Evolutionary conservation across 352 stramenopile species (phyloP).

Genomic region (Globisporangium uncinulatum): DNA sequence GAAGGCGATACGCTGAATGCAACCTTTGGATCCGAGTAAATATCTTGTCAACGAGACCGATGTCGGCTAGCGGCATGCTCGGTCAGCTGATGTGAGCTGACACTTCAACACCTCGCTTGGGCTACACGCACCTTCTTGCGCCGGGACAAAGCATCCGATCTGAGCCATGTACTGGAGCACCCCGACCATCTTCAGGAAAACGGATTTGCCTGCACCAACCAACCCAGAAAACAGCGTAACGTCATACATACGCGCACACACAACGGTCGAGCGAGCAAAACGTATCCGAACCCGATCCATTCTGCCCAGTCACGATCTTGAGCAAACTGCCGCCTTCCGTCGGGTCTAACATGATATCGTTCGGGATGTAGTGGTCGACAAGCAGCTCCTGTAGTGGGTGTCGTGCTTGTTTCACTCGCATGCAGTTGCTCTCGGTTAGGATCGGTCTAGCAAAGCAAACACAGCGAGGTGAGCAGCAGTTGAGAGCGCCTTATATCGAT

Average conservation of each 20-base stretch:
- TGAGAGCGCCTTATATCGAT: no score
- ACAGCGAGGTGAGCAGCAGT: neutral
- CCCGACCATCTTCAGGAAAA: slow-evolving; percentile 83
- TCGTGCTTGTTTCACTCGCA: slow-evolving; percentile 53
- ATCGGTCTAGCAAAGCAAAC: slow-evolving; percentile 23
- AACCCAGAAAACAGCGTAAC: neutral
- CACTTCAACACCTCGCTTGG: neutral
- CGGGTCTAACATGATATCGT: slow-evolving; percentile 53
- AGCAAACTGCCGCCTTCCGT: slow-evolving; percentile 24
- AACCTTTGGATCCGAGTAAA: slow-evolving; percentile 81
- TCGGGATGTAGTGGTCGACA: slow-evolving; percentile 81
- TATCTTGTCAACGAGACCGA: slow-evolving; percentile 73
- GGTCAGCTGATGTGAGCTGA: neutral
- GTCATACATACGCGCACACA: neutral
- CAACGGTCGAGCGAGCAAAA: neutral
- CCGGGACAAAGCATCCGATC: slow-evolving; percentile 78
- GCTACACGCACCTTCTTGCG: slow-evolving; percentile 37
- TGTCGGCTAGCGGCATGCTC: slow-evolving; percentile 32
- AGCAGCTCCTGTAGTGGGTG: slow-evolving; percentile 83
- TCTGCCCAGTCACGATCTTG: slow-evolving; percentile 76
- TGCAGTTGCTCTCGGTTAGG: slow-evolving; percentile 37
- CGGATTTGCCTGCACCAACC: slow-evolving; percentile 63
- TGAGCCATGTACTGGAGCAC: slow-evolving; percentile 83
- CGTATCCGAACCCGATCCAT: slow-evolving; percentile 60
- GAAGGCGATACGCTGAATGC: neutral